A percentile compares a stretch with the other conserved stretches of the same genome.
Evolutionary conservation across 805 yeast species (phyloP).

Genomic region (Diddensiella caesifluorescens): DNA sequence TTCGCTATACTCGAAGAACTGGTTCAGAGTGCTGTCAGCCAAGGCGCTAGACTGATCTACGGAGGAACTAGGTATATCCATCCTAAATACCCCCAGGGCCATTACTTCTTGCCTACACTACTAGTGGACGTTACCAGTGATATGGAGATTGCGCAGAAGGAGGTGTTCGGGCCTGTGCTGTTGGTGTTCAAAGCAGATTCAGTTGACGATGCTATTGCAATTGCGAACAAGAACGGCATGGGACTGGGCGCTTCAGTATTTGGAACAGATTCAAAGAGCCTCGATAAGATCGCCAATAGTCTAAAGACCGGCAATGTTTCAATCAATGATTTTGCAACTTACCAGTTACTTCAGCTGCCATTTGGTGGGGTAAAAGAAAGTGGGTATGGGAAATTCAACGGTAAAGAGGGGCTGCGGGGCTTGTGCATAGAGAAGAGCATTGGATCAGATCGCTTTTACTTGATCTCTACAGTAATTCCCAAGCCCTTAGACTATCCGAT

Average conservation of each 20-base stretch:
- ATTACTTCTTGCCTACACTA: conserved; percentile 86
- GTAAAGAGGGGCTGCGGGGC: conserved; percentile 93
- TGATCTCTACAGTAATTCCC: conserved; percentile 76
- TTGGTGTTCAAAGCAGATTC: conserved; percentile 67
- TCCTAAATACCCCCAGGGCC: conserved; percentile 94
- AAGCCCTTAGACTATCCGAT: conserved; percentile 90
- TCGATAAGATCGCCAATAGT: conserved; percentile 57
- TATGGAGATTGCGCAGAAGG: conserved; percentile 80
- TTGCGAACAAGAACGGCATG: conserved; percentile 80
- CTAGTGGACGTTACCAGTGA: conserved; percentile 71
- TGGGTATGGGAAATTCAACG: conserved; percentile 97
- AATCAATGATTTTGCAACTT: conserved; percentile 95
- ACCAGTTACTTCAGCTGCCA: conserved; percentile 91
- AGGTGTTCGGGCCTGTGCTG: conserved; percentile 91
- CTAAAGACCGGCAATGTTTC: conserved; percentile 89
- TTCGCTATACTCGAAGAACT: conserved; percentile 62
- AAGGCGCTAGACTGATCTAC: conserved; percentile 72
- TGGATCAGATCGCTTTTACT: conserved; percentile 75
- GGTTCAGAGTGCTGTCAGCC: conserved; percentile 63
- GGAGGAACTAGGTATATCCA: conserved; percentile 83
- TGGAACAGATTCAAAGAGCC: conserved; percentile 54
- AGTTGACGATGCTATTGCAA: conserved; percentile 60
- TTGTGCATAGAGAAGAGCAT: conserved; percentile 82
- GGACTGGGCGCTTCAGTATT: conserved; percentile 93
- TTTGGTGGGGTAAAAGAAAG: conserved; percentile 93